Percentiles rank a stretch among this genome's conserved stretches.
Conservation (phyloP, 2,329 filamentous ascomycete genomes). For the Calycina herbarum region DNA sequence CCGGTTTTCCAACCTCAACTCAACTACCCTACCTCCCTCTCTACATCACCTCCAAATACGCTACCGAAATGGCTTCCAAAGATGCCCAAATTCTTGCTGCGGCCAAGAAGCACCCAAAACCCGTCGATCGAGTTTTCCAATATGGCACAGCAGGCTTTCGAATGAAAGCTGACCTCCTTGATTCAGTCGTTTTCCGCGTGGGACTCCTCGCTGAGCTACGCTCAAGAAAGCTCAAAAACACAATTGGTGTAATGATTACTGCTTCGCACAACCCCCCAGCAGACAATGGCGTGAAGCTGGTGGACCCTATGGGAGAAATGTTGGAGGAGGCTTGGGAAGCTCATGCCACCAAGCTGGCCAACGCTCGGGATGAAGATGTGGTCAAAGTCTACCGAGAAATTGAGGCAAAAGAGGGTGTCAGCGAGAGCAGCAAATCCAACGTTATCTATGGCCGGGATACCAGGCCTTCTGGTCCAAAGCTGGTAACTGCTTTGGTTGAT, state of each 20-base stretch:
- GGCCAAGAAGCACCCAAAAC: conserved; percentile 62
- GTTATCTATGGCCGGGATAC: conserved; percentile 93
- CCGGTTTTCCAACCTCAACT: not conserved
- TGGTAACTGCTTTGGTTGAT: conserved; percentile 76
- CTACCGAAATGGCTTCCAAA: conserved; percentile 15
- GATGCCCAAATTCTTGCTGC: conserved; percentile 54
- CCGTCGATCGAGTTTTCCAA: conserved; percentile 55
- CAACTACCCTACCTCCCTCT: conserved; percentile 9
- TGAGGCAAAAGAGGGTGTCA: conserved; percentile 73
- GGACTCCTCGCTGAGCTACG: conserved; percentile 85
- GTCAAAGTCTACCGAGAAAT: conserved; percentile 75
- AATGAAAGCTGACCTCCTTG: conserved; percentile 76
- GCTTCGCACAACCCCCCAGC: conserved; percentile 88
- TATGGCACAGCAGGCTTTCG: conserved; percentile 70
- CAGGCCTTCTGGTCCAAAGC: conserved; percentile 81
- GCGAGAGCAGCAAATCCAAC: conserved; percentile 58
- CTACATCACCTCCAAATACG: conserved; percentile 7
- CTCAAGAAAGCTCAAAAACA: conserved; percentile 85
- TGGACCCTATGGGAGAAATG: conserved; percentile 98
- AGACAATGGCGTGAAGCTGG: conserved; percentile 93
- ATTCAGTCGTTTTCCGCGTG: conserved; percentile 90
- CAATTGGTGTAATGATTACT: conserved; percentile 95
- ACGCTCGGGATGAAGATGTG: conserved; percentile 75
- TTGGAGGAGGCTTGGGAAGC: conserved; percentile 92
- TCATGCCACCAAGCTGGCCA: conserved; percentile 86